phyloP scores from a whole-genome alignment of 768 basidiomycete genomes.

The Lentinula lateritia region DNA sequence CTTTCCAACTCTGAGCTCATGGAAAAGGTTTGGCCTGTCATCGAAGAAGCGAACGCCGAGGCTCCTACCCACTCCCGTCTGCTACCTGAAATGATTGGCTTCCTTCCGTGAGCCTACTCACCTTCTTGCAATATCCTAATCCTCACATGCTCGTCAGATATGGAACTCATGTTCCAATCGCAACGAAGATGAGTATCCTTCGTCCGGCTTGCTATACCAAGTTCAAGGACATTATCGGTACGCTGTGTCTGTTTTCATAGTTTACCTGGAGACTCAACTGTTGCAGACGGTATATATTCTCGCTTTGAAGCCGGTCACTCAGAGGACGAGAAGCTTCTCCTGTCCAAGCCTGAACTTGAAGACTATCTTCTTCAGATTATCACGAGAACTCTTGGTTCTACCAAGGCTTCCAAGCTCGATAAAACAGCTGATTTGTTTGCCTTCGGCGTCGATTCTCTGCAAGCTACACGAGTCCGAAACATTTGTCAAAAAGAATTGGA shows the following conservation, averaged over 20 bases:
- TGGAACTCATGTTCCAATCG: conserved; percentile 42
- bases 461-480: conserved; percentile 48
- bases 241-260: background rate
- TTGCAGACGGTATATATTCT: conserved; percentile 25
- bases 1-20: conserved; percentile 18
- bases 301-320: conserved; percentile 37
- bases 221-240: conserved; percentile 41
- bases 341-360: conserved; percentile 24
- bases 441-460: conserved; percentile 50
- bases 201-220: conserved; percentile 44
- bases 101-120: conserved; percentile 33
- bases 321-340: conserved; percentile 18
- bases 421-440: conserved; percentile 35
- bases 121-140: background rate
- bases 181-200: conserved; percentile 47
- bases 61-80: conserved; percentile 52
- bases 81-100: conserved; percentile 42
- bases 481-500: conserved; percentile 34
- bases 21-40: conserved; percentile 34
- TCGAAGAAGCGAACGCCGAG: conserved; percentile 43
- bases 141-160: conserved; percentile 11
- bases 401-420: conserved; percentile 21
- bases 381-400: conserved; percentile 26
- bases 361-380: conserved; percentile 29
- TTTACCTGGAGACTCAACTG: background rate